Base-by-base conservation (phyloP, 148 eudicot genomes). In the Camellia granthamiana region DNA sequence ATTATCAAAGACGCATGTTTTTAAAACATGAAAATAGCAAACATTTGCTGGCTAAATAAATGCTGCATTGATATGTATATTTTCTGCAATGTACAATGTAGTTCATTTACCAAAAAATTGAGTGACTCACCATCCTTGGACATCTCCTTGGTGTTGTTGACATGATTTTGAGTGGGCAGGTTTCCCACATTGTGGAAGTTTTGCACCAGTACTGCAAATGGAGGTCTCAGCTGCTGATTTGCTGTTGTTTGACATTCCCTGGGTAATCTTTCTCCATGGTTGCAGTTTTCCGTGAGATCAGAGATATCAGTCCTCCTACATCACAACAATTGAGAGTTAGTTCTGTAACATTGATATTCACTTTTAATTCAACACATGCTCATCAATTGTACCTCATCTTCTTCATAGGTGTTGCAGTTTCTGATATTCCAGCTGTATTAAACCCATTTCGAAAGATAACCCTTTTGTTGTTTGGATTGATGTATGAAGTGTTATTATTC, bases 401-500 rank as follows among this genome's bases (percentile, higher is more conserved):
- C 84, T 90, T 90, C 54, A 79, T 74, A 54, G 87, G 85, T 58
- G 83, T 82, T 74, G 82, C 82, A 77, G 85, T 60, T 76, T 89
- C 88, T 23, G 70, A 77, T 75, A 78, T 68, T 68, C 80, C 84
- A 70, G 84, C 84, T 74, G 82, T 46, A 74, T 64, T 80, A 56
- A 84, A 79, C 68, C 73, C 85, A 66, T 69, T 82, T 5, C 86
- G 82, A 66, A 84, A 82, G 49, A 89, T 80, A 79, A 87, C 86
- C 86, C 97, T 93, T 84, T 87, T 93, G 87, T 91, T 92, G 85
- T 90, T 91, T 19, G 84, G 70, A 77, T 92, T 90, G 77, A 85
- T 89, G 51, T 76, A 83, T n/a, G 87, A 73, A 79, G 38, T 30
- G 38, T 30, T 30, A 30, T 30, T 30, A 30, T 94, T 91, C 84